Base-by-base conservation (phyloP, 176 grass and related monocot species). In the Pontederia paniculata region DNA sequence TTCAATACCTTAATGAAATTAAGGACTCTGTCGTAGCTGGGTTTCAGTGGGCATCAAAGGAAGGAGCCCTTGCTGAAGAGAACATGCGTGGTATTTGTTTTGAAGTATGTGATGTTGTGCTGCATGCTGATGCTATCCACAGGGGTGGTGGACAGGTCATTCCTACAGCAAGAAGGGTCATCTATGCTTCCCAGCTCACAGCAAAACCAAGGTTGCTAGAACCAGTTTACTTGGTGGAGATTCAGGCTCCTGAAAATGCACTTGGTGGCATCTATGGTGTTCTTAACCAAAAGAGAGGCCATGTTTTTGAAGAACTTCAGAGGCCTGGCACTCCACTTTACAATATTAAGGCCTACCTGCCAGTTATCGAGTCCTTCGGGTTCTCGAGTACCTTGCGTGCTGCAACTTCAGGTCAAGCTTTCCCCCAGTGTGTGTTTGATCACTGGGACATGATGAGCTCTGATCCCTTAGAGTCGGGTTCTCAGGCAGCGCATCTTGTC, bases 11-110 rank as follows among this genome's bases (percentile, higher is more conserved):
- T 37, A 88, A 84, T 75, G 88, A 94, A 73, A 88, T 88, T 66
- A 94, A 86, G 74, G 88, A 94, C 23, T 94, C 88, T 21, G 88
- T 93, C 8, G 88, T 86, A 28, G 88, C 83, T 65, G 88, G 88
- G 9, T 93, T 93, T 70, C 83, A 94, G 49, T 94, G 88, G 88
- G 83, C 80, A 7, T 94, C 88, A 4, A 94, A 94, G 18, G 88
- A 88, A 67, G 88, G 88, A 54, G 88, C 76, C 10, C 23, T 94
- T 23, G 73, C 83, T 17, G 88, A 93, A 57, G 88, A 93, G 63
- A 86, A 86, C 52, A 93, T 93, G 88, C 83, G 88, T 13, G 88
- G 71, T 10, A 86, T 93, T 22, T 93, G 88, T 47, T 93, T 83
- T 50, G 83, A 86, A 62, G 80, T 94, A 12, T 88, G 83, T 53